phyloP scores from a whole-genome alignment of 352 stramenopile genomes.

The Phytopythium litorale region DNA sequence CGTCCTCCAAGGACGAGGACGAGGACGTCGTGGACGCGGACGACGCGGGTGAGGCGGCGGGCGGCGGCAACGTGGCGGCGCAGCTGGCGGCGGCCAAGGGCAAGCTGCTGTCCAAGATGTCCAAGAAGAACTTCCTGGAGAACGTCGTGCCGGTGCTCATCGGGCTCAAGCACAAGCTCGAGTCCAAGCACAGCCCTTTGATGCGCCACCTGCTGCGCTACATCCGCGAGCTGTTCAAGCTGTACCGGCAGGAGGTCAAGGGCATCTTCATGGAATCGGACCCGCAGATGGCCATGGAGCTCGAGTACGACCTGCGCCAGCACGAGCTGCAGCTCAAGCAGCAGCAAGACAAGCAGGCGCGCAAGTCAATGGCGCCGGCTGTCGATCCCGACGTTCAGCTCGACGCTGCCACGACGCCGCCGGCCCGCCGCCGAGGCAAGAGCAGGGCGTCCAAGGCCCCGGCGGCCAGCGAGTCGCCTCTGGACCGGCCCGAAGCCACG shows the following conservation, averaged over 20 bases:
- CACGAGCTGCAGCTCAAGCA: conserved; percentile 65
- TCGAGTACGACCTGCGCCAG: conserved; percentile 94
- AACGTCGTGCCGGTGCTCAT: conserved; percentile 96
- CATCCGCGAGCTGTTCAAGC: conserved; percentile 92
- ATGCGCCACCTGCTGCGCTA: conserved; percentile 94
- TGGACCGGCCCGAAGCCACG: conserved; percentile 24
- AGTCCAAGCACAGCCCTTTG: conserved; percentile 91
- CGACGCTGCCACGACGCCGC: not conserved
- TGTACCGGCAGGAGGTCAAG: conserved; percentile 92
- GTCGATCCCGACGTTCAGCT: not conserved
- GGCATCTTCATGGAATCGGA: conserved; percentile 91
- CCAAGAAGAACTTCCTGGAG: conserved; percentile 96
- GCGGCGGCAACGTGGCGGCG: conserved; percentile 38
- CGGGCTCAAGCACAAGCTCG: conserved; percentile 93
- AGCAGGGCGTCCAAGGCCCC: not conserved
- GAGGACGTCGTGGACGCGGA: conserved; percentile 67
- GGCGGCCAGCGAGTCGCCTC: not conserved
- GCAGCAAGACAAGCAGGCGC: conserved; percentile 25
- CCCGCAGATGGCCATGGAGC: conserved; percentile 92
- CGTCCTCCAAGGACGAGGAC: conserved; percentile 41
- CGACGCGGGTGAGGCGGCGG: conserved; percentile 34
- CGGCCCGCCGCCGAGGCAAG: not conserved
- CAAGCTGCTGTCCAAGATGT: conserved; percentile 94
- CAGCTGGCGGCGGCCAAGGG: conserved; percentile 89
- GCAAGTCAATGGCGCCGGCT: conserved; percentile 12